A percentile compares a stretch with the other conserved stretches of the same genome.
Evolutionary conservation across 2,329 filamentous ascomycete genomes (phyloP).

Genomic region (Apiospora sp.): DNA sequence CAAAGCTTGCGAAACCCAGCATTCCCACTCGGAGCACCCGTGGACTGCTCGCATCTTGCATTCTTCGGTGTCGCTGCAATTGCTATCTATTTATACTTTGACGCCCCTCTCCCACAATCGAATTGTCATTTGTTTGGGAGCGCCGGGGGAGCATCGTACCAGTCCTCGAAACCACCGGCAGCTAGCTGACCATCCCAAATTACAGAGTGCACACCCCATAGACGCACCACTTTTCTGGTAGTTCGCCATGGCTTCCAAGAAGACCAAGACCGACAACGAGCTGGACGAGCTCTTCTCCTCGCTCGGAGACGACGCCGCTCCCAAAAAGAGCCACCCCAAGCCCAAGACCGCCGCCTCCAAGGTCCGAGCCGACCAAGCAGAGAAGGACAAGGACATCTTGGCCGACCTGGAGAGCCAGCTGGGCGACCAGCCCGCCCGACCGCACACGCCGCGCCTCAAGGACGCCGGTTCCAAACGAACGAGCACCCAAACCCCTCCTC

Average conservation of each 20-base stretch:
- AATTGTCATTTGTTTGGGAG: background rate
- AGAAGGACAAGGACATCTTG: conserved; percentile 83
- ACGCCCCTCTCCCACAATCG: background rate
- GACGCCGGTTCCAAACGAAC: conserved; percentile 60
- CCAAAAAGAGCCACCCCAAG: conserved; percentile 58
- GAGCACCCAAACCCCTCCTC: conserved; percentile 57
- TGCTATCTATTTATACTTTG: background rate
- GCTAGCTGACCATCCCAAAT: background rate
- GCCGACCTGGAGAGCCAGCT: conserved; percentile 85
- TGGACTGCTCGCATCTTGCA: background rate
- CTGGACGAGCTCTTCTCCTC: conserved; percentile 72
- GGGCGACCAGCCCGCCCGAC: conserved; percentile 76
- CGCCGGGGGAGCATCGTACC: background rate
- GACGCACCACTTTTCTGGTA: conserved; percentile 23
- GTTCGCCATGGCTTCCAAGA: conserved; percentile 65
- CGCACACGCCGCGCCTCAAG: conserved; percentile 81
- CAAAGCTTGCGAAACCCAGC: background rate
- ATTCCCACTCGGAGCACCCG: background rate
- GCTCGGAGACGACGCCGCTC: conserved; percentile 60
- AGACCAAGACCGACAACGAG: conserved; percentile 67
- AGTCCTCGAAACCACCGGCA: background rate
- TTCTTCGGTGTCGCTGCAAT: background rate
- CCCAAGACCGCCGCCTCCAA: conserved; percentile 59
- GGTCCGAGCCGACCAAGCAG: conserved; percentile 48
- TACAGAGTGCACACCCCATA: conserved; percentile 16